A percentile compares a stretch with the other conserved stretches of the same genome.
phyloP scores from a whole-genome alignment of 176 grass and related monocot species.

The Aegilops bicornis region DNA sequence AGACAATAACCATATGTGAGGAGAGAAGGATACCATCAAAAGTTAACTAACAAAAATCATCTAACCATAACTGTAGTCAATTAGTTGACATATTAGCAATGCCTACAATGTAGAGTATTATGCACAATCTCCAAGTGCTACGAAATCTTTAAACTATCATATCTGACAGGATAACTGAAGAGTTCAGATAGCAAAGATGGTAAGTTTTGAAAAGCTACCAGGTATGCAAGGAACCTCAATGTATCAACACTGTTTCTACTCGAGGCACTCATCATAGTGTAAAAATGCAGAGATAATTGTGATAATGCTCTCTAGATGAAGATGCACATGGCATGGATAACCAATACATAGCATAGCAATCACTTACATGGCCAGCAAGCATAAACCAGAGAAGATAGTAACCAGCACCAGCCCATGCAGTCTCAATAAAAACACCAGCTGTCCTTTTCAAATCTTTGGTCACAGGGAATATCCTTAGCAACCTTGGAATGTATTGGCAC shows the following conservation, averaged over 20 bases:
- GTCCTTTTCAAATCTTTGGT: conserved; percentile 81
- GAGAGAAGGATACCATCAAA: not conserved
- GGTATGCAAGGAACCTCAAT: not conserved
- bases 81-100: not conserved
- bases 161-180: not conserved
- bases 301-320: not conserved
- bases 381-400: conserved; percentile 98
- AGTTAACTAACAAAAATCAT: not conserved
- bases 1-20: not conserved
- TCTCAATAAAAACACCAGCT: conserved; percentile 95
- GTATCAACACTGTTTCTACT: not conserved
- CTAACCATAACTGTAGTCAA: not conserved
- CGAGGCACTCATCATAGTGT: not conserved
- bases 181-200: not conserved
- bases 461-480: conserved; percentile 70
- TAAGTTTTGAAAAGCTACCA: not conserved
- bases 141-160: not conserved
- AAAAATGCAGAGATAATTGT: not conserved
- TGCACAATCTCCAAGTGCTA: not conserved
- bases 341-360: not conserved
- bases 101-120: not conserved
- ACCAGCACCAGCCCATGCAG: conserved; percentile 90
- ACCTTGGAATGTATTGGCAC: conserved; percentile 81
- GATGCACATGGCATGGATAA: not conserved
- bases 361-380: conserved; percentile 89